Percentiles rank a stretch among this genome's conserved stretches.
Conservation (phyloP, 192 early-diverging fungal genomes). For the Dissophora globulifera region DNA sequence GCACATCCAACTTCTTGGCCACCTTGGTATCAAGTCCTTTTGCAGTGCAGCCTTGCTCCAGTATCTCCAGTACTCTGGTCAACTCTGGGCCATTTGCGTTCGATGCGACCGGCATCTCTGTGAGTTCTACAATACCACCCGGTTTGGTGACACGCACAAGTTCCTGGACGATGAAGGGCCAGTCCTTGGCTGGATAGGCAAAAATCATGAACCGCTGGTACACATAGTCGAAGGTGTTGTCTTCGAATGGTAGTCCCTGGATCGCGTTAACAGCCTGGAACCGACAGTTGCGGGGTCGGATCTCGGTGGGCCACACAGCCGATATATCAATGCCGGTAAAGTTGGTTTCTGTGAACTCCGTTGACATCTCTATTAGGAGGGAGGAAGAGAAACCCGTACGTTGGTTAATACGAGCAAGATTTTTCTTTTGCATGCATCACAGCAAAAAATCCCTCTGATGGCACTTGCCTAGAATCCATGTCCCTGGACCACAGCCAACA, state of each 20-base stretch:
- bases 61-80: conserved; percentile 27
- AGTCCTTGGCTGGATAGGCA: conserved; percentile 52
- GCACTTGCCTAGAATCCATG: conserved; percentile 45
- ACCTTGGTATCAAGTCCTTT: conserved; percentile 39
- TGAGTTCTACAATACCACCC: conserved; percentile 62
- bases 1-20: conserved; percentile 33
- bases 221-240: conserved; percentile 65
- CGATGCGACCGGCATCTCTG: conserved; percentile 49
- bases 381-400: too few relatives aligned
- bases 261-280: conserved; percentile 44
- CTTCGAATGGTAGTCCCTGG: conserved; percentile 52
- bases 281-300: conserved; percentile 48
- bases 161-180: conserved; percentile 57
- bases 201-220: conserved; percentile 55
- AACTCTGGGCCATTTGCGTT: conserved; percentile 47
- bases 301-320: conserved; percentile 50
- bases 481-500: conserved; percentile 48
- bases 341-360: conserved; percentile 53
- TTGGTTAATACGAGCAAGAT: too few relatives aligned
- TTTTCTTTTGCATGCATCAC: too few relatives aligned
- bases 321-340: conserved; percentile 64
- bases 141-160: conserved; percentile 63
- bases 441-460: too few relatives aligned
- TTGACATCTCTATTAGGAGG: conserved; percentile 57
- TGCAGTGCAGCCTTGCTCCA: conserved; percentile 24